These are phyloP conservation scores for Parmales sp. DNA, from an alignment of 108 stramenopile genomes.

Conservation along the genomic window DNA sequence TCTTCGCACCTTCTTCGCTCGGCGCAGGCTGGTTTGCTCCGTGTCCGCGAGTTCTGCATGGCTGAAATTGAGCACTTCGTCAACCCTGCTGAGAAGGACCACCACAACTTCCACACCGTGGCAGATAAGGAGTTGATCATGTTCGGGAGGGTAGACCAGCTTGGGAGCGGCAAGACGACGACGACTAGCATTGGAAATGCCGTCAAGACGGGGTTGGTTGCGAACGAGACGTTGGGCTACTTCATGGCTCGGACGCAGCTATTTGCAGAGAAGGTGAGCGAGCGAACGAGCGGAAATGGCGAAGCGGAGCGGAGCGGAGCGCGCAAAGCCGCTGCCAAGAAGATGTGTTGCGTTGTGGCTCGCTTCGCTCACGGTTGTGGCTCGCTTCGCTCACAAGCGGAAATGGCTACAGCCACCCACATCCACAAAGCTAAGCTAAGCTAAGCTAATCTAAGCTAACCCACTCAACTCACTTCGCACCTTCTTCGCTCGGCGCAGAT, in stretches of 20 bases:
- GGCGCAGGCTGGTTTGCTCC: constrained; percentile 90
- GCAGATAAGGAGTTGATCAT: constrained; percentile 70
- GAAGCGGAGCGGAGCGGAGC: too few species aligned
- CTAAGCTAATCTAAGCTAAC: not conserved
- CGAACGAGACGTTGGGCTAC: constrained; percentile 97
- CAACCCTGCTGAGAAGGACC: constrained; percentile 91
- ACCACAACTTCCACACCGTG: constrained; percentile 83
- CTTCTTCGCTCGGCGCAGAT: constrained; percentile 34
- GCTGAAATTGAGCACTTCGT: constrained; percentile 99
- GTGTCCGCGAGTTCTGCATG: constrained; percentile 99
- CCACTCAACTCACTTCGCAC: not conserved
- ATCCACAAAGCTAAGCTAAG: too few species aligned
- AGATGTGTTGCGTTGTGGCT: too few species aligned
- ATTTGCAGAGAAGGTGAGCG: constrained; percentile 89
- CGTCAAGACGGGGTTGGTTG: constrained; percentile 79
- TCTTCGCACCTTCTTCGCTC: too few species aligned
- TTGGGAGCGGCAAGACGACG: constrained; percentile 89
- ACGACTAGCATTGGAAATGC: constrained; percentile 79
- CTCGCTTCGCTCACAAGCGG: too few species aligned
- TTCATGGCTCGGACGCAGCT: constrained; percentile 98
- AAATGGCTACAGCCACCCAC: too few species aligned
- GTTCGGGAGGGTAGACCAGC: constrained; percentile 89
- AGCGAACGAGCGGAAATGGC: too few species aligned
- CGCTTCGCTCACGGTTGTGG: too few species aligned
- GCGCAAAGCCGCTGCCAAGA: too few species aligned